Conservation (phyloP, 2,329 filamentous ascomycete genomes). For the Arachnomyces sp. region DNA sequence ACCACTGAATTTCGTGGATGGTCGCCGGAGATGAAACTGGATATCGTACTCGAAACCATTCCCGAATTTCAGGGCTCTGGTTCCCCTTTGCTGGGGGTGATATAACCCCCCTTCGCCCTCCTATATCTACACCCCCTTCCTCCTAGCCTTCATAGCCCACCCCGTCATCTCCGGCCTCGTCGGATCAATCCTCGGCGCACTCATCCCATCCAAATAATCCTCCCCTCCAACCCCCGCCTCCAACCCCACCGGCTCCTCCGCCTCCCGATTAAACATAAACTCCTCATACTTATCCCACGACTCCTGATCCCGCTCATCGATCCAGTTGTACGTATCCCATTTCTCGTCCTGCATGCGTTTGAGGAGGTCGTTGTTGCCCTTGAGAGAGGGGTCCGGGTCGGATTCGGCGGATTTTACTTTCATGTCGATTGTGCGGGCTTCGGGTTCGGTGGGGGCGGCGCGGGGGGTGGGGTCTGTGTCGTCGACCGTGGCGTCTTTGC, state of each 20-base stretch:
- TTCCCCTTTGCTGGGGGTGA: no score
- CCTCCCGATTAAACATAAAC: constrained; percentile 53
- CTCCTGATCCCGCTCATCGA: constrained; percentile 58
- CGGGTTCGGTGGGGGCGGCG: constrained; percentile 41
- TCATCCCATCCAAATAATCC: constrained; percentile 56
- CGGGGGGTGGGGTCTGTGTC: no score
- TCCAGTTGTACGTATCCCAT: constrained; percentile 72
- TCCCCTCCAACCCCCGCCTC: constrained; percentile 49
- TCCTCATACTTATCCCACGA: constrained; percentile 70
- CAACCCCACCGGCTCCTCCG: constrained; percentile 40
- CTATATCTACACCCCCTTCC: constrained; percentile 23
- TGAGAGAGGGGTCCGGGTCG: constrained; percentile 49
- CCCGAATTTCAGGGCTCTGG: no score
- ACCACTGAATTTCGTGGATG: no score
- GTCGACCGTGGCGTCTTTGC: no score
- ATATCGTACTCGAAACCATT: no score
- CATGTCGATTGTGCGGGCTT: constrained; percentile 73
- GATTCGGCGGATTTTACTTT: constrained; percentile 70
- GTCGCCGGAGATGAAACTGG: no score
- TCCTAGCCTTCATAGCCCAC: constrained; percentile 37
- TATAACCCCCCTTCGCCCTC: constrained; percentile 15
- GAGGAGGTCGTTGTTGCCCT: constrained; percentile 68
- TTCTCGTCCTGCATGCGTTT: constrained; percentile 69
- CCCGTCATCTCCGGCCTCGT: constrained; percentile 35
- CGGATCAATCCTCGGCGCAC: constrained; percentile 43